phyloP scores from a whole-genome alignment of 768 basidiomycete genomes.

The Mycena chlorophos region DNA sequence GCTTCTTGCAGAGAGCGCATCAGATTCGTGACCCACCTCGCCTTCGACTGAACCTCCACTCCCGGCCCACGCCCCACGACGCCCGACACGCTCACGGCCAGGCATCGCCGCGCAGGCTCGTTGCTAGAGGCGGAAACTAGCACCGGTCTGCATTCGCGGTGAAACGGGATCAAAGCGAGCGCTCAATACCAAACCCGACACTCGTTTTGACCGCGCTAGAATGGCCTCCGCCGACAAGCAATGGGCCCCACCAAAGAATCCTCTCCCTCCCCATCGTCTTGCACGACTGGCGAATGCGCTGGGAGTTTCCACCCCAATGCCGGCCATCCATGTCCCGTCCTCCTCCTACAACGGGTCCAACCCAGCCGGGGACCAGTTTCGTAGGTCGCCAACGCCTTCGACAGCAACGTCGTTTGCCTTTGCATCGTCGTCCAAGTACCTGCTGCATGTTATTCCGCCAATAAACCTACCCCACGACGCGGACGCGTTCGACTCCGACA shows the following conservation, averaged over 20 bases:
- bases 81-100: no score
- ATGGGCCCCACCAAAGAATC: conserved; percentile 71
- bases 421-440: conserved; percentile 59
- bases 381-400: conserved; percentile 56
- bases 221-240: conserved; percentile 41
- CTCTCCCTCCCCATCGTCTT: conserved; percentile 72
- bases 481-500: conserved; percentile 42
- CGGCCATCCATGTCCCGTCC: conserved; percentile 42
- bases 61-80: no score
- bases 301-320: conserved; percentile 74
- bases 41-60: no score
- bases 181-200: conserved; percentile 23
- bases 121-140: no score
- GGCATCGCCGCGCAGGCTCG: no score
- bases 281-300: conserved; percentile 86
- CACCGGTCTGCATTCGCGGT: no score
- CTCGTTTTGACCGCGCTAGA: conserved; percentile 34
- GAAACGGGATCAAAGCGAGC: background rate
- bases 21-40: no score
- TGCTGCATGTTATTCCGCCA: conserved; percentile 86
- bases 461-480: conserved; percentile 66
- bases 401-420: conserved; percentile 44
- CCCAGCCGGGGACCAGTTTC: conserved; percentile 35
- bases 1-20: no score
- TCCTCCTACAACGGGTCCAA: conserved; percentile 38